Conservation (phyloP, 2,329 filamentous ascomycete genomes). For the Cladosporium sphaerospermum region DNA sequence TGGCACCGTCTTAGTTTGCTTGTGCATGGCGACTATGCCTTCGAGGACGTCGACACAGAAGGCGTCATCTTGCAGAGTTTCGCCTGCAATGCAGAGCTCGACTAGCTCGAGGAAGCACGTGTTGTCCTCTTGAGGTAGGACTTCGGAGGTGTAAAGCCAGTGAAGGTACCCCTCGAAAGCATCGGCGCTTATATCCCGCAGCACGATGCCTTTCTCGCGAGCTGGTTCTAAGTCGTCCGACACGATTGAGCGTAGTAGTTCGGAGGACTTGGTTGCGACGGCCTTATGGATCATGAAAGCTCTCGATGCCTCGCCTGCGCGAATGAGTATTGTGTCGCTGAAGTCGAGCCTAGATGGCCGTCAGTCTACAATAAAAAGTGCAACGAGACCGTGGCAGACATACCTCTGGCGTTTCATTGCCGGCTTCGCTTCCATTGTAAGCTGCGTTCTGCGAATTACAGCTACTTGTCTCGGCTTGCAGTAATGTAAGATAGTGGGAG, state of each 20-base stretch:
- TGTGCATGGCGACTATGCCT: no score
- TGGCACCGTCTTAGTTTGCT: no score
- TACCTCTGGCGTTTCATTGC: neutral
- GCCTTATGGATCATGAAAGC: neutral
- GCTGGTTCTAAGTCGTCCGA: constrained; percentile 12
- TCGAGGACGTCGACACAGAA: no score
- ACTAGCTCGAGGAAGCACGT: no score
- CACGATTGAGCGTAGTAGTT: constrained; percentile 15
- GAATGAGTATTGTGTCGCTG: neutral
- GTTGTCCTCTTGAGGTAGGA: no score
- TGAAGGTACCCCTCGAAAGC: constrained; percentile 15
- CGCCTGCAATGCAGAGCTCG: no score
- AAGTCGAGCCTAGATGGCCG: neutral
- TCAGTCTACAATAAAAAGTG: neutral
- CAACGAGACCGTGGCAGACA: neutral
- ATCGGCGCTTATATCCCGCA: constrained; percentile 11
- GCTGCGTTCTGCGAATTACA: neutral
- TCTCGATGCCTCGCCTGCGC: neutral
- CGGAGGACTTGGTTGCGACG: constrained; percentile 2
- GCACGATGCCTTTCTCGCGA: constrained; percentile 5
- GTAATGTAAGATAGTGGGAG: no score
- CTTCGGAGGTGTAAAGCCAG: constrained; percentile 13
- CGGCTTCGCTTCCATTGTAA: neutral
- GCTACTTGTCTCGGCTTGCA: no score
- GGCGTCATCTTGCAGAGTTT: no score